Conservation (phyloP, 371 early-diverging fungal genomes). For the Mucor indicus region DNA sequence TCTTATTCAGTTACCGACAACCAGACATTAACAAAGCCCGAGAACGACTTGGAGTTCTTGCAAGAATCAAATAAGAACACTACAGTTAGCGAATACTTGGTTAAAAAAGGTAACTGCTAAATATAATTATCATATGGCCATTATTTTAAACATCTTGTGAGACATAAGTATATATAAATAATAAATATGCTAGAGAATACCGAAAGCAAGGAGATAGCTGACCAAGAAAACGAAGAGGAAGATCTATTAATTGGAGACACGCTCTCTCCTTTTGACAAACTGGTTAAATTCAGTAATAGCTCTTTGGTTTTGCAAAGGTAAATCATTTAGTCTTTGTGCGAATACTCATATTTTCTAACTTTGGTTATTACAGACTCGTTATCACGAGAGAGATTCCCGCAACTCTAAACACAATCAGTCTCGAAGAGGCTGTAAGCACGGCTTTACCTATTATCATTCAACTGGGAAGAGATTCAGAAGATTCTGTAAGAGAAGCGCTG, state of each 20-base stretch:
- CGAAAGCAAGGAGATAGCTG: not conserved
- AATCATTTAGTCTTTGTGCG: too few species aligned
- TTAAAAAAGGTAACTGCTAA: too few species aligned
- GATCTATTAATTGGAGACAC: conserved; percentile 11
- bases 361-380: conserved; percentile 5
- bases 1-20: too few species aligned
- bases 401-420: conserved; percentile 19
- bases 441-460: conserved; percentile 31
- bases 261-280: conserved; percentile 23
- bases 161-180: too few species aligned
- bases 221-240: conserved; percentile 17
- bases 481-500: conserved; percentile 30
- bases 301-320: conserved; percentile 28
- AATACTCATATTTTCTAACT: not conserved
- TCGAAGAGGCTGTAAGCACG: conserved; percentile 25
- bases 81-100: too few species aligned
- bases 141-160: too few species aligned
- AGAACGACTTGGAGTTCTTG: too few species aligned
- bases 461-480: conserved; percentile 36
- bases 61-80: too few species aligned
- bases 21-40: too few species aligned
- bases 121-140: too few species aligned
- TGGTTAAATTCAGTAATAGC: conserved; percentile 24
- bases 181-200: not conserved
- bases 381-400: conserved; percentile 9